These are phyloP conservation scores for Kurtzmaniella quercitrusa DNA, from an alignment of 1,139 yeast species.

Conservation along the genomic window DNA sequence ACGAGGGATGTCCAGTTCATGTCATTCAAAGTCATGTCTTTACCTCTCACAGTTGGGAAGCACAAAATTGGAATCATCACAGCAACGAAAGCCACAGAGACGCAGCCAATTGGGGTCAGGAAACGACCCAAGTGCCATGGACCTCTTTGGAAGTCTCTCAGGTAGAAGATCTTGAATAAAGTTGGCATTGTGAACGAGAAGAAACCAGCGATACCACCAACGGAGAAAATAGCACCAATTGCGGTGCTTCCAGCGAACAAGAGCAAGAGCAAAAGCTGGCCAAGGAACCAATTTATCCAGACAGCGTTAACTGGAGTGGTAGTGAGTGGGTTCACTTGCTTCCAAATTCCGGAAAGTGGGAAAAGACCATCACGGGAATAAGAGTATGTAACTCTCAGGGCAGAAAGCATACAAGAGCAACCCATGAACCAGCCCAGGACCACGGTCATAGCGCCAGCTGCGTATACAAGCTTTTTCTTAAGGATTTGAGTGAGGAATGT, in stretches of 20 bases:
- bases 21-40: conserved; percentile 36
- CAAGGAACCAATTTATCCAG: conserved; percentile 56
- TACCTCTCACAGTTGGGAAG: conserved; percentile 55
- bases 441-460: conserved; percentile 57
- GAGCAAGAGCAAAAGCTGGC: conserved; percentile 52
- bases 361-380: conserved; percentile 69
- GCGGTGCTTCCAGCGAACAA: conserved; percentile 68
- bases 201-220: conserved; percentile 72
- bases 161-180: conserved; percentile 53
- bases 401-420: conserved; percentile 65
- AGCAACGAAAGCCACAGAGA: conserved; percentile 44
- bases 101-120: conserved; percentile 44
- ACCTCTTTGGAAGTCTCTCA: conserved; percentile 56
- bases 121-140: conserved; percentile 65
- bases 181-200: conserved; percentile 70
- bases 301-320: conserved; percentile 70
- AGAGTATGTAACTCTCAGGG: conserved; percentile 65
- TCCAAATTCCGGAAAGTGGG: conserved; percentile 55
- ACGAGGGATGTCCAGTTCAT: conserved; percentile 77
- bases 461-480: conserved; percentile 39
- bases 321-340: conserved; percentile 50
- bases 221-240: conserved; percentile 71
- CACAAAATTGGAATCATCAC: conserved; percentile 66
- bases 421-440: conserved; percentile 66
- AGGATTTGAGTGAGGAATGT: conserved; percentile 53